Evolutionary conservation across 2,329 filamentous ascomycete genomes (phyloP).

Genomic region (Aspergillus japonicus): DNA sequence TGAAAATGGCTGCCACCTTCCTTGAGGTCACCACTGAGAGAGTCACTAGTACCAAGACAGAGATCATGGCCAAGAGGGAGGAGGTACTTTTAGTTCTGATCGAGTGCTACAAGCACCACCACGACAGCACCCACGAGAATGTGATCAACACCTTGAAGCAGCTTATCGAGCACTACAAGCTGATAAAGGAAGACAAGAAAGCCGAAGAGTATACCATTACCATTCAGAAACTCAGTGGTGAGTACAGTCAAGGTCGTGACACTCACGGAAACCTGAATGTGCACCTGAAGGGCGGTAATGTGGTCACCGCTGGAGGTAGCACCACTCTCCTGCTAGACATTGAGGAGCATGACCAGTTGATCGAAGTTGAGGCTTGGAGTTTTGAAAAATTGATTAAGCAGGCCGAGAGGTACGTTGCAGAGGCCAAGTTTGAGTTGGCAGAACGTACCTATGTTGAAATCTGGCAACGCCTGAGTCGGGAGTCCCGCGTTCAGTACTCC

Average conservation of each 20-base stretch:
- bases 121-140: slow-evolving; percentile 47
- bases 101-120: slow-evolving; percentile 49
- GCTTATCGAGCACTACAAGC: slow-evolving; percentile 50
- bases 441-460: slow-evolving; percentile 51
- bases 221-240: slow-evolving; percentile 27
- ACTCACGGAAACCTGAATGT: slow-evolving; percentile 28
- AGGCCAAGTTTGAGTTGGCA: slow-evolving; percentile 37
- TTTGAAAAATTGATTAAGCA: slow-evolving; percentile 37
- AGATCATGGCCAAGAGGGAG: slow-evolving; percentile 43
- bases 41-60: slow-evolving; percentile 28
- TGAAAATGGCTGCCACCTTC: slow-evolving; percentile 48
- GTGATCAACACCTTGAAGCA: slow-evolving; percentile 46
- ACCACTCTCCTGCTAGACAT: slow-evolving; percentile 36
- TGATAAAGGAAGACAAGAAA: slow-evolving; percentile 50
- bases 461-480: slow-evolving; percentile 52
- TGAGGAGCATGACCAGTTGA: slow-evolving; percentile 42
- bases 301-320: slow-evolving; percentile 13
- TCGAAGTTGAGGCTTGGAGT: slow-evolving; percentile 37
- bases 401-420: slow-evolving; percentile 39
- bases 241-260: slow-evolving; percentile 19
- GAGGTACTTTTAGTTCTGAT: slow-evolving; percentile 50
- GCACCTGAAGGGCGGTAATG: slow-evolving; percentile 34
- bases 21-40: slow-evolving; percentile 45
- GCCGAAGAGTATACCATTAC: slow-evolving; percentile 39
- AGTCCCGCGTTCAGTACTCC: slow-evolving; percentile 44